Evolutionary conservation across 495 filamentous ascomycete species (phyloP), one percentile per base, ranked within the genome.

Genomic region (Neurospora sp.): DNA sequence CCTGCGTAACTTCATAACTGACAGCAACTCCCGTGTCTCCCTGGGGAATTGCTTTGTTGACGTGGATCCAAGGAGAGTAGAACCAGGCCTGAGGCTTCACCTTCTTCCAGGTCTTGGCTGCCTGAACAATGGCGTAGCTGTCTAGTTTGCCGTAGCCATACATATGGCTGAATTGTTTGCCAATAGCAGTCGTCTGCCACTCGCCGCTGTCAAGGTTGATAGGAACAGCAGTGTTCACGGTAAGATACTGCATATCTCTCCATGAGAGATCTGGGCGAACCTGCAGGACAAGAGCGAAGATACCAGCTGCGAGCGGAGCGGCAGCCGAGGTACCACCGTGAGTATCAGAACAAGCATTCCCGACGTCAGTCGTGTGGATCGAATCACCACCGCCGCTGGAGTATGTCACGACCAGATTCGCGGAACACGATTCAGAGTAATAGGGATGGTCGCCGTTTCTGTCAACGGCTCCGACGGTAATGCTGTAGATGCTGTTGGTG

Each of bases 61-160:
- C 93, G 75, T 94, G 92, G 72, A 97, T 85, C 93, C 96, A 97
- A 2, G 96, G 96, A 4, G 94, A 94, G 78, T 91, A 91, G 80
- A 87, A 95, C 96, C 96, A 99, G 11, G 93, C 91, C 81, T 99
- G 96, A n/a, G 96, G 96, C 80, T 99, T 99, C 70, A 99, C 93
- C 5, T 90, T 85, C 75, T 94, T 88, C 88, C 93, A 97, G 2
- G 85, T 89, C 84, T 93, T 95, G 72, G 96, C 95, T 44, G 88
- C 90, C 78, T 97, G 91, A 27, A 99, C 92, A 70, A 97, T 88
- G 38, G 91, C 89, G 78, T 90, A 97, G 11, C 91, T 90, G 78
- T 99, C 96, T 27, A 98, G 83, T 83, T 97, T 98, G 74, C 96
- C 96, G 80, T 96, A 99, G 46, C 95, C 96, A 87, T 91, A 98